Conservation (phyloP, 1,284 basidiomycete genomes). For the Ceratobasidium sp. region DNA sequence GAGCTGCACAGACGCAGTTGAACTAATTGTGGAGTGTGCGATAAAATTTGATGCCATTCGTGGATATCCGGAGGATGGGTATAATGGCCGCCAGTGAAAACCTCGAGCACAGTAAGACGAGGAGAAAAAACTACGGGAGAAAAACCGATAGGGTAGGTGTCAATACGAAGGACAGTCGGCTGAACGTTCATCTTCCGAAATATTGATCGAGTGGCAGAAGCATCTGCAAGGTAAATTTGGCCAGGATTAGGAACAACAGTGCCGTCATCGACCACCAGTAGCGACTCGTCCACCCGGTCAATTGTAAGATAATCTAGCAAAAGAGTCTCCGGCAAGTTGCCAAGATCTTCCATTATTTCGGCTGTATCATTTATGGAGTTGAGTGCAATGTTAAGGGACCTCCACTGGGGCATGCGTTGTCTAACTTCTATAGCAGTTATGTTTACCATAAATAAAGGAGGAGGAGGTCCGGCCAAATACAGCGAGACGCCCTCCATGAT, state of each 20-base stretch:
- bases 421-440: background rate
- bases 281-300: background rate
- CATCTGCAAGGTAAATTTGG: background rate
- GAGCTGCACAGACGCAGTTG: background rate
- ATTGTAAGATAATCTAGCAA: background rate
- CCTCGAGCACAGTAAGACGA: conserved; percentile 1
- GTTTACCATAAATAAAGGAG: background rate
- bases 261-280: background rate
- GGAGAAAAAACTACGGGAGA: background rate
- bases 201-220: background rate
- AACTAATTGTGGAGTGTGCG: background rate
- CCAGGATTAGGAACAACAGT: background rate
- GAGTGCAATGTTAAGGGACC: conserved; percentile 6
- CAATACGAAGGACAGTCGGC: background rate
- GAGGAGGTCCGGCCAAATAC: background rate
- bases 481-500: background rate
- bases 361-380: background rate
- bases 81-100: background rate
- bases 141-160: background rate
- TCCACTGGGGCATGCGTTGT: background rate
- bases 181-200: conserved; percentile 14
- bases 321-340: background rate
- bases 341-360: background rate
- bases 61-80: background rate
- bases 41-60: conserved; percentile 8